Evolutionary conservation across 768 basidiomycete species (phyloP), one percentile per base, ranked within the genome.

Genomic region (Tylopilus felleus): DNA sequence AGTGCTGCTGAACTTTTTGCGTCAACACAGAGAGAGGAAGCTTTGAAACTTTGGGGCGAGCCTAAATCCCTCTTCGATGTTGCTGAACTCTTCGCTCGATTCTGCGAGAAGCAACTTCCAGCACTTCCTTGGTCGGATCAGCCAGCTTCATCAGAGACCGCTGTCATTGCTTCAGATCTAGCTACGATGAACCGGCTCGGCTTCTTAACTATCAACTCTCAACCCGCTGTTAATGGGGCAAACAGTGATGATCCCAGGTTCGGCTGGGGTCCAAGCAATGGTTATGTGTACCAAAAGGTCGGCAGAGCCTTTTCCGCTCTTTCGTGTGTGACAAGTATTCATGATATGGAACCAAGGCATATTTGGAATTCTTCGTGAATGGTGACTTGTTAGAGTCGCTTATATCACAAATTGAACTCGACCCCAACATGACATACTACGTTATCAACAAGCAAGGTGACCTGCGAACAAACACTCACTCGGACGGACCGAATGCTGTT

Each of bases 71-170:
- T 83, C 42, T 64, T 73, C 3, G 93, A 96, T 41, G 71, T 99
- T 22, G 72, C 84, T 1, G 63, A 70, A 2, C 80, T 99, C 47
- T 99, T 99, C 71, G 73, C 85, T 42, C 80, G 79, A 17, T 99
- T 98, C 81, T 97, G 97, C 70, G 66, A 73, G 33, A 81, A 81
- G 38, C 73, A 85, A 13, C 78, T 98, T 29, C 61, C 75, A 9
- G 89, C 92, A 22, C 82, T 98, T 28, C 97, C 97, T 0, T 99
- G 97, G 95, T 96, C 91, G 25, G 95, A 98, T 69, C 82, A 91
- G 51, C 82, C 83, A n/a, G 83, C 91, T 23, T 84, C 90, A 19
- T 77, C 74, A 43, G 97, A 99, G 73, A 98, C 93, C 1, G 73
- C 78, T 4, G 78, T 86, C 45, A 98, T 99, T 65, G 74, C 90